Evolutionary conservation across 2,329 filamentous ascomycete species (phyloP).

Genomic region (Ceratocystis papillata): DNA sequence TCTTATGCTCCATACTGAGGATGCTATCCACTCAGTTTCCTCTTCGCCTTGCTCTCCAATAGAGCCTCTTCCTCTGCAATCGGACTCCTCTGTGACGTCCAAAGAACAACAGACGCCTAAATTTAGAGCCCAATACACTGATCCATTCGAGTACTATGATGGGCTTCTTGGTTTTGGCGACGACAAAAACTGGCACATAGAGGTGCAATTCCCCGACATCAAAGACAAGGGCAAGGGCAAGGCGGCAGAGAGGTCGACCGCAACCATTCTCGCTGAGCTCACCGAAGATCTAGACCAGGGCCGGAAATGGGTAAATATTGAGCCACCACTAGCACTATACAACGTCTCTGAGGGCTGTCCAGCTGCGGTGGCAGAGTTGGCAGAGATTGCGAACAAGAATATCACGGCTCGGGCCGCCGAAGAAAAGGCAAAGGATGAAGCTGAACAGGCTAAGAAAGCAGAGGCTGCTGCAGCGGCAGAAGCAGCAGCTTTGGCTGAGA

Average conservation of each 20-base stretch:
- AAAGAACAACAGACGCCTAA: background rate
- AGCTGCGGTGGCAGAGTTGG: constrained; percentile 16
- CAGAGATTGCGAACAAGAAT: constrained; percentile 15
- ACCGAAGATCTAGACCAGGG: constrained; percentile 6
- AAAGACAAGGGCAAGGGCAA: constrained; percentile 6
- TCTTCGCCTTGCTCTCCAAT: background rate
- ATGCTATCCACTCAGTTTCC: background rate
- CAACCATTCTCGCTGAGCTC: background rate
- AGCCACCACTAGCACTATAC: constrained; percentile 7
- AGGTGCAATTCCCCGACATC: background rate
- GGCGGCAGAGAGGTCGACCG: background rate
- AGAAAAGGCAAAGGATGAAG: constrained; percentile 5
- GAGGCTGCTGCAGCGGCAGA: constrained; percentile 24
- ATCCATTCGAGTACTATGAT: constrained; percentile 10
- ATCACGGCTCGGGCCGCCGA: constrained; percentile 13
- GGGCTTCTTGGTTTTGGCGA: constrained; percentile 12
- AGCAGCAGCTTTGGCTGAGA: constrained; percentile 19
- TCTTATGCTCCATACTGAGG: background rate
- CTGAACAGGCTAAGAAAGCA: constrained; percentile 28
- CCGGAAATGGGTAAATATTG: constrained; percentile 15
- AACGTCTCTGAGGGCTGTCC: constrained; percentile 14
- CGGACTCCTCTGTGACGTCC: background rate
- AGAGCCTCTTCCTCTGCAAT: background rate
- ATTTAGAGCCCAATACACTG: background rate
- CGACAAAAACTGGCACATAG: background rate